phyloP scores from a whole-genome alignment of 2,329 filamentous ascomycete species.

The Colletotrichum musae region DNA sequence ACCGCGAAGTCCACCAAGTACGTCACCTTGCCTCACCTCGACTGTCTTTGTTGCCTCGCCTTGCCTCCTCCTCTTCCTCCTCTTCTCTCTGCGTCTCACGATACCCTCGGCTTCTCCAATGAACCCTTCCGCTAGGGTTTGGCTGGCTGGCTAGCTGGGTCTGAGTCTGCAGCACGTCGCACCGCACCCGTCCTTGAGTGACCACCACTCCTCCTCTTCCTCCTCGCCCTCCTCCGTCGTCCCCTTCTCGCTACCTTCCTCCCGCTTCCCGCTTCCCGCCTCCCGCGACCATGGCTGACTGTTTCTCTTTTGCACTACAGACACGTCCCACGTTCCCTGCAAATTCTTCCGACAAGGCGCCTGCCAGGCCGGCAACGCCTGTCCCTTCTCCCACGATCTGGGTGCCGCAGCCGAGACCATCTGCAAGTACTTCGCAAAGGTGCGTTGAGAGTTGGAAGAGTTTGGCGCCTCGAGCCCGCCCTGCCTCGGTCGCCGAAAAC shows the following conservation, averaged over 20 bases:
- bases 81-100: background rate
- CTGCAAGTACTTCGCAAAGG: slow-evolving; percentile 99
- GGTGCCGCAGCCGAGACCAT: slow-evolving; percentile 87
- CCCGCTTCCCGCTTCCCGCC: background rate
- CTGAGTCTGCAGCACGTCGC: slow-evolving; percentile 37
- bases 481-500: too few species aligned
- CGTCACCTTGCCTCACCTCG: slow-evolving; percentile 48
- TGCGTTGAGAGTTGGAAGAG: slow-evolving; percentile 57
- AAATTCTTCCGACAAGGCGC: slow-evolving; percentile 98
- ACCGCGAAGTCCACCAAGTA: slow-evolving; percentile 75
- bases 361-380: slow-evolving; percentile 95
- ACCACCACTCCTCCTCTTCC: slow-evolving; percentile 20
- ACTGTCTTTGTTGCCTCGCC: background rate
- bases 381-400: slow-evolving; percentile 95
- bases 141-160: background rate
- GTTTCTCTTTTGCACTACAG: slow-evolving; percentile 60
- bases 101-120: background rate
- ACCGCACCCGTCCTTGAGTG: slow-evolving; percentile 38
- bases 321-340: slow-evolving; percentile 97
- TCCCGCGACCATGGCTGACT: slow-evolving; percentile 33
- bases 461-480: background rate
- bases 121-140: too few species aligned
- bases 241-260: slow-evolving; percentile 32
- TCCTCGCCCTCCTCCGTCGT: slow-evolving; percentile 9
- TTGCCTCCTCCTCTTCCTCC: background rate